Evolutionary conservation across 169 alveolate species (phyloP), one percentile per base, ranked within the genome.

Genomic region (Babesia ovata): DNA sequence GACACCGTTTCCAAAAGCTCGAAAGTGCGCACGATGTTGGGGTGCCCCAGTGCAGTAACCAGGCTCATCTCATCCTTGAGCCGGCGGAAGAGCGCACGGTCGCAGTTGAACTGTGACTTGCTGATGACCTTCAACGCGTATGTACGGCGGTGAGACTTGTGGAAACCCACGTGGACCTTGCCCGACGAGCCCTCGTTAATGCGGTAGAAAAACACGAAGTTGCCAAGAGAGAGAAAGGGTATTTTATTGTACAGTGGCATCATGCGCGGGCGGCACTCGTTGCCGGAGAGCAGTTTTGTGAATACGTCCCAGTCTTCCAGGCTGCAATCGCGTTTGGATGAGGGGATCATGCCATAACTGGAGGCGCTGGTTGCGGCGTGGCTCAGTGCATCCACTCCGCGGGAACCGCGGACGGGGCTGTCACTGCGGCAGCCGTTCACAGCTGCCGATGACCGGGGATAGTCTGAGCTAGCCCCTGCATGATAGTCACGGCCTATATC

Each of bases 151-250:
- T 81, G 81, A 42, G 46, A 63, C 57, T 79, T 75, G 73, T 85
- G 87, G 45, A 90, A 63, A 13, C 91, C 92, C 45, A 86, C 56
- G 44, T 86, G 88, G 24, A 90, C 94, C 69, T 86, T 88, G 6
- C 94, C 94, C 19, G 76, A 84, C 54, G 94, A 86, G 26, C 94
- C 94, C 45, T 88, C 88, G 75, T 90, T 90, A 24, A 90, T 78
- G 44, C 85, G 70, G 74, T 86, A 83, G 22, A 90, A 71, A n/a
- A 90, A 69, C 19, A 90, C 70, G 61, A 76, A 90, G 79, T 86
- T 86, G 54, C 85, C 86, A 8, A 90, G 48, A 21, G 81, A 82
- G 63, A 83, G 65, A 59, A 82, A 90, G 52, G 78, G 86, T 21
- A 90, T 56, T 28, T 71, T 63, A 65, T 71, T 84, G 66, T 72